phyloP scores from a whole-genome alignment of 495 filamentous ascomycete genomes.

The Glutinoglossum americanum region DNA sequence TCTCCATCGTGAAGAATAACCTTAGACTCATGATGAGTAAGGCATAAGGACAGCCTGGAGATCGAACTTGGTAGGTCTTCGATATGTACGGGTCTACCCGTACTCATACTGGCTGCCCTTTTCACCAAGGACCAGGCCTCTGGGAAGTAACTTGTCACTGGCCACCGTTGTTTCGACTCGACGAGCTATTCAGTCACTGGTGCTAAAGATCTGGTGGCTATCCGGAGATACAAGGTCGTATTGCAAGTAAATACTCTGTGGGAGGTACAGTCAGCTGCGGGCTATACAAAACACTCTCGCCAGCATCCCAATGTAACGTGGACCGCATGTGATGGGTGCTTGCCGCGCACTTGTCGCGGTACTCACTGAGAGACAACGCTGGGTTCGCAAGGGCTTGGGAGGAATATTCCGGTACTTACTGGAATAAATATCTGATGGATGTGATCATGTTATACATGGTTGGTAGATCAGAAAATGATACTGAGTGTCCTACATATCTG shows the following conservation, averaged over 20 bases:
- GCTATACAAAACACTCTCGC: not conserved
- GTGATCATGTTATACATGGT: not conserved
- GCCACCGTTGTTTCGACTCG: not conserved
- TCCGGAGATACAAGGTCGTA: not conserved
- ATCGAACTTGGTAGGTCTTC: not conserved
- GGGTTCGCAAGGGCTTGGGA: not conserved
- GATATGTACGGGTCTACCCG: not conserved
- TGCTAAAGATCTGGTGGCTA: not conserved
- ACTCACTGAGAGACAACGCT: not conserved
- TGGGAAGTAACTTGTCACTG: not conserved
- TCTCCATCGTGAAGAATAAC: conserved; percentile 24
- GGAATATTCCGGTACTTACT: not conserved
- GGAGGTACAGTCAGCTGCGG: too few relatives aligned
- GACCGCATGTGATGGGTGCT: not conserved
- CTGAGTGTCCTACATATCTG: not conserved
- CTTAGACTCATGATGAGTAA: not conserved
- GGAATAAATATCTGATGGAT: not conserved
- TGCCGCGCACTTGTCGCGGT: not conserved
- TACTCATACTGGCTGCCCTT: not conserved
- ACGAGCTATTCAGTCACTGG: not conserved
- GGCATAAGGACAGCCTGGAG: conserved; percentile 1
- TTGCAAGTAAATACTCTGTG: too few relatives aligned
- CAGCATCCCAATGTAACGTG: not conserved
- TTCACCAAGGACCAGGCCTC: not conserved
- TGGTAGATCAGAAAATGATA: not conserved